Evolutionary conservation across 139 green algal genomes (phyloP), one percentile per base, ranked within the genome.

Genomic region (Tetradesmus lagerheimii): DNA sequence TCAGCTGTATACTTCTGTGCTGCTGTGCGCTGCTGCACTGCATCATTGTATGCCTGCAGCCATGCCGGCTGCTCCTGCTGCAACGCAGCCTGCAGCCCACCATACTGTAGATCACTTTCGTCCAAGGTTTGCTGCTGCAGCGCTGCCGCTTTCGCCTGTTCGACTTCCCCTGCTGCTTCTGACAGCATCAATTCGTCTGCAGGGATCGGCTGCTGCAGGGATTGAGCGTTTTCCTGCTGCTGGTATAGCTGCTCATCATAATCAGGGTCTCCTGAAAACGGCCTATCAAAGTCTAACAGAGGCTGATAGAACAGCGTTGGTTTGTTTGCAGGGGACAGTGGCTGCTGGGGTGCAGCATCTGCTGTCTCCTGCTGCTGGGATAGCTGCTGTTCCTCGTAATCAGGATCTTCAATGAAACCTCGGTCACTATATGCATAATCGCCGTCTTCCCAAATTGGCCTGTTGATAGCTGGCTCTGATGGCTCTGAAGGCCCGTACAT

Each of bases 71-170:
- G 71, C n/a, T 41, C 71, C 71, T 41, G 71, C 71, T 79, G 71
- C 27, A 79, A n/a, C 5, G 71, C 71, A 1, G 71, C 71, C 71
- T 79, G 71, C 29, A 79, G 71, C 6, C 4, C 71, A 8, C 15
- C n/a, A 41, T 41, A 79, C 31, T 79, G 71, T 29, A 38, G 71
- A n/a, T n/a, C 57, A 11, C 23, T 71, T 71, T 71, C 57, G 57
- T 71, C 57, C 57, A 71, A 71, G 57, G 57, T 71, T 71, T 71
- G 23, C 71, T 3, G 71, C 71, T 79, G 71, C 71, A 79, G 31
- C 20, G 71, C 71, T 27, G 71, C n/a, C n/a, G 18, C 31, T 29
- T 79, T n/a, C 71, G 71, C 57, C 57, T 71, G 57, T 8, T 71
- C 20, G 2, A 71, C 8, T 8, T 31, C 23, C 2, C 3, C 57